These are phyloP conservation scores for Blastobotrys muscicola DNA, from an alignment of 805 yeast genomes.

Conservation along the genomic window DNA sequence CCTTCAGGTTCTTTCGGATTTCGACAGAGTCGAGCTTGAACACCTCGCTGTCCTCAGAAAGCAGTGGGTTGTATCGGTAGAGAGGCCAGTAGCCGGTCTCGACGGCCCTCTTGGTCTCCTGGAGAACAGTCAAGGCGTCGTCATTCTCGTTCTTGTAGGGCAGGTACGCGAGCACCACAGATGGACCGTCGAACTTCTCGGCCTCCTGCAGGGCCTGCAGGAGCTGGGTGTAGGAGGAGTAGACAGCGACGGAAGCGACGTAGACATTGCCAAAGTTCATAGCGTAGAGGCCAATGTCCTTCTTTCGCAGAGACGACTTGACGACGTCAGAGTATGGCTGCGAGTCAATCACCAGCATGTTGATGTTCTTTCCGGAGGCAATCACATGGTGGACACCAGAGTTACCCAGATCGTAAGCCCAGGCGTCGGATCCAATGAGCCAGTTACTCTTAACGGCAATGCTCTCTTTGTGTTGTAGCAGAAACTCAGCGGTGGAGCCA, in stretches of 20 bases:
- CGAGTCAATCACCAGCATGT: constrained; percentile 79
- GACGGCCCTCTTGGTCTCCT: constrained; percentile 82
- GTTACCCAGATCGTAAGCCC: constrained; percentile 89
- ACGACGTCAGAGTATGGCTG: constrained; percentile 49
- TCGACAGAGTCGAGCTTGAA: constrained; percentile 82
- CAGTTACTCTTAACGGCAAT: constrained; percentile 51
- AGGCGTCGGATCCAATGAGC: constrained; percentile 89
- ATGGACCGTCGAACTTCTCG: constrained; percentile 81
- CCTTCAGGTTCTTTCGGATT: constrained; percentile 64
- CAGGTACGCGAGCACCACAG: constrained; percentile 80
- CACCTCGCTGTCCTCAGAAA: constrained; percentile 36
- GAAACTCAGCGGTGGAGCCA: constrained; percentile 33
- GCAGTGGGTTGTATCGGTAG: constrained; percentile 70
- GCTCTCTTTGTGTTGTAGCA: constrained; percentile 39
- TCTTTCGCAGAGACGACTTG: constrained; percentile 37
- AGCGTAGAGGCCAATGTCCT: constrained; percentile 89
- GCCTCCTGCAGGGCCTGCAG: constrained; percentile 86
- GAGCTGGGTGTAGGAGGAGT: constrained; percentile 88
- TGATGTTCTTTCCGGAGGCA: constrained; percentile 64
- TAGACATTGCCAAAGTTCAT: constrained; percentile 86
- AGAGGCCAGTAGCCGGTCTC: constrained; percentile 97
- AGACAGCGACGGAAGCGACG: constrained; percentile 90
- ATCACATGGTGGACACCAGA: constrained; percentile 85
- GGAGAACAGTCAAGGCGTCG: constrained; percentile 64
- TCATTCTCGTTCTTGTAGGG: constrained; percentile 56